Evolutionary conservation across 805 yeast species (phyloP), one percentile per base, ranked within the genome.

Genomic region (Lipomyces orientalis): DNA sequence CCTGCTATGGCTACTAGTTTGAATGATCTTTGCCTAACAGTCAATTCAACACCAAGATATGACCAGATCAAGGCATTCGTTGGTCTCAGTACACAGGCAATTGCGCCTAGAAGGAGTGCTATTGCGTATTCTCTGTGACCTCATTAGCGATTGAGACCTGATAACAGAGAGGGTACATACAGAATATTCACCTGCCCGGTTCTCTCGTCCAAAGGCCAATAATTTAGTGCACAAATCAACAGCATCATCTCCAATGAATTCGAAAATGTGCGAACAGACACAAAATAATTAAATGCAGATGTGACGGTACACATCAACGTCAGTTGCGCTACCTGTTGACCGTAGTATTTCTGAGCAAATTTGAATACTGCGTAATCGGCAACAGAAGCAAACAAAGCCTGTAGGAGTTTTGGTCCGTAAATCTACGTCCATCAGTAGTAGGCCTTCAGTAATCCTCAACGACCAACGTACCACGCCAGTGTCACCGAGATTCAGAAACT

Each of bases 11-110:
- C 14, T 16, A 67, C 31, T 16, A 60, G 19, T n/a, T 64, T 37
- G 4, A 56, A 16, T 16, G 67, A 62, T 54, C 54, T 55, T 16
- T 76, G 51, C 49, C 67, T 60, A 25, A 63, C 0, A 0, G 81
- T 61, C 12, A 81, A 60, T 31, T 75, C 73, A 0, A 76, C 51
- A 0, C 95, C 97, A 29, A 90, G 77, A 34, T 83, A 79, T 0
- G 83, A 39, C 99, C 99, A 95, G 2, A 93, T 79, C 0, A 93
- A 73, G 0, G 83, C 89, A 76, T 91, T 93, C 0, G 97, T 91
- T 0, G 99, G 98, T 66, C 99, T 82, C 7, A 92, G 85, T 0
- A 92, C 79, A 37, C 71, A 71, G 4, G 73, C 73, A 51, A 67
- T 19, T 6, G 71, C 71, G 8, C 69, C 73, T 22, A 70, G 75